phyloP scores from a whole-genome alignment of 2,329 filamentous ascomycete species.

The Penicillium polonicum region DNA sequence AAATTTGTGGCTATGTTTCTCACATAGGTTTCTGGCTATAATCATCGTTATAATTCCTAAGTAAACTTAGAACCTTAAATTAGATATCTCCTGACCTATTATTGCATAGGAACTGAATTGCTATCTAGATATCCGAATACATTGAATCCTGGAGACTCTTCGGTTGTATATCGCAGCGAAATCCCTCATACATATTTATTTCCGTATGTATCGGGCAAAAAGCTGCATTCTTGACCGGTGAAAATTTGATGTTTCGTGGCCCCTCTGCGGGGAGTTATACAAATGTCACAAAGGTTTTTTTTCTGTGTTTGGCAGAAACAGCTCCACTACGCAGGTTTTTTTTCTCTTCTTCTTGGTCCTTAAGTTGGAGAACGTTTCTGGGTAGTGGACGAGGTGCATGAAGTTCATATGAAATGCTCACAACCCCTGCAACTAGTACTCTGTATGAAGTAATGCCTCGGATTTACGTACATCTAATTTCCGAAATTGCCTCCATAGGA shows the following conservation, averaged over 20 bases:
- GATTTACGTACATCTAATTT: background rate
- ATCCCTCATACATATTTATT: background rate
- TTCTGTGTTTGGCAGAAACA: conserved; percentile 18
- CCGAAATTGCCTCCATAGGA: background rate
- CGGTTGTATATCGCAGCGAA: background rate
- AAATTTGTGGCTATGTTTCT: background rate
- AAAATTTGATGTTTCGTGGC: conserved; percentile 18
- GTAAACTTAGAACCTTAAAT: background rate
- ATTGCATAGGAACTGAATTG: background rate
- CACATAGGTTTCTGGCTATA: background rate
- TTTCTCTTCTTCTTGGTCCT: conserved; percentile 14
- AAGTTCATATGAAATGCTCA: conserved; percentile 10
- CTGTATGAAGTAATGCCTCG: background rate
- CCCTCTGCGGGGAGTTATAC: conserved; percentile 25
- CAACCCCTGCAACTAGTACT: background rate
- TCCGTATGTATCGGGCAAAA: conserved; percentile 6
- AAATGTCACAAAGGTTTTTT: conserved; percentile 21
- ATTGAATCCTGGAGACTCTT: background rate
- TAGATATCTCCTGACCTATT: background rate
- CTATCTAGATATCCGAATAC: background rate
- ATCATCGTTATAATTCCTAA: background rate
- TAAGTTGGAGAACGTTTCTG: conserved; percentile 18
- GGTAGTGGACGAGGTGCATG: conserved; percentile 26
- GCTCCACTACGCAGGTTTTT: conserved; percentile 21
- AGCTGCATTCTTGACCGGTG: conserved; percentile 16